These are phyloP conservation scores for Corymbia citriodora DNA, from an alignment of 441 rosid species.

Conservation along the genomic window DNA sequence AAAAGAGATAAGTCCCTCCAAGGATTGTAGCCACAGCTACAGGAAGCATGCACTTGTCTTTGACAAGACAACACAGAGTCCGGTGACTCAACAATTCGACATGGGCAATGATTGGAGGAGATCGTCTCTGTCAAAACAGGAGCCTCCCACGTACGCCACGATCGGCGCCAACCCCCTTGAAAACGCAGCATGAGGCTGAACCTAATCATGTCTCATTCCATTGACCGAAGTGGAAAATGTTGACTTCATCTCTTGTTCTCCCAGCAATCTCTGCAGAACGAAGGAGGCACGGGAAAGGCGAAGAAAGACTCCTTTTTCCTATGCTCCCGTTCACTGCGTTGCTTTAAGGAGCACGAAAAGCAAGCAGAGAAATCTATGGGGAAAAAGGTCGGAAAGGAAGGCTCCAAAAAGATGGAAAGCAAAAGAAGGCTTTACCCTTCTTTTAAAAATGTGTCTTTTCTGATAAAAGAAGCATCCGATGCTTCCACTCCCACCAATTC, in stretches of 20 bases:
- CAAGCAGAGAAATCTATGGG: neutral
- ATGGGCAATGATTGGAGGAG: neutral
- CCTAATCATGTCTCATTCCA: neutral
- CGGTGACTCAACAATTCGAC: neutral
- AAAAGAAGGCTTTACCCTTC: neutral
- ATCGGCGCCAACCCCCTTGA: neutral
- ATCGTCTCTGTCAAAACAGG: neutral
- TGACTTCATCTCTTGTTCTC: neutral
- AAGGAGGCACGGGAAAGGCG: neutral
- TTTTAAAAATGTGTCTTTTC: neutral
- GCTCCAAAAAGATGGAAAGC: neutral
- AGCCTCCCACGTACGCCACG: neutral
- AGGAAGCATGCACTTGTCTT: neutral
- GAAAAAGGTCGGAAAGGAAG: neutral
- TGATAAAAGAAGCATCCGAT: neutral
- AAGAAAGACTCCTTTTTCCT: neutral
- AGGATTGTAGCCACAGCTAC: neutral
- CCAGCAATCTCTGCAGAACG: neutral
- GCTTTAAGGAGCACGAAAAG: neutral
- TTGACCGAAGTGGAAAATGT: neutral
- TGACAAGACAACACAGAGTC: neutral
- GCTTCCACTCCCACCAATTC: neutral
- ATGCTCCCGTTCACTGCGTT: neutral
- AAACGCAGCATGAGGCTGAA: neutral
- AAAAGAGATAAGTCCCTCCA: neutral